Evolutionary conservation across 345 rosid genomes (phyloP).

Genomic region (Barbarea vulgaris): DNA sequence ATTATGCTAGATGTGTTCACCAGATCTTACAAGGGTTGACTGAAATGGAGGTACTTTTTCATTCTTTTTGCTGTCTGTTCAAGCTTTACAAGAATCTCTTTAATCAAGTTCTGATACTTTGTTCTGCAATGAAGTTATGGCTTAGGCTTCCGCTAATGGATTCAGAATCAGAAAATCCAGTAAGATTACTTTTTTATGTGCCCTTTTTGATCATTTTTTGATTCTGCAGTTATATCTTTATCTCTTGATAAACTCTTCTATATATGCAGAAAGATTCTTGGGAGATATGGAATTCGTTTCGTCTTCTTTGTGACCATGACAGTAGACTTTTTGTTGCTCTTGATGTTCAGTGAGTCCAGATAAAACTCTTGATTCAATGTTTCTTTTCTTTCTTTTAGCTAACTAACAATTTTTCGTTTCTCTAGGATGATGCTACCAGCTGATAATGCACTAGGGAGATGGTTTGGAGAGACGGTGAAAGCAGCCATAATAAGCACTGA

Average conservation of each 20-base stretch:
- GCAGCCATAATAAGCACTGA: slow-evolving; percentile 68
- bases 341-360: slow-evolving; percentile 64
- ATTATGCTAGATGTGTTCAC: slow-evolving; percentile 82
- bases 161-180: slow-evolving; percentile 39
- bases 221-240: background rate
- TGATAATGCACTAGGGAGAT: slow-evolving; percentile 60
- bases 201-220: background rate
- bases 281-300: slow-evolving; percentile 88
- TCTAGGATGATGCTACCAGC: slow-evolving; percentile 51
- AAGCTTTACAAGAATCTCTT: background rate
- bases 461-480: slow-evolving; percentile 87
- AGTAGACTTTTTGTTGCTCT: slow-evolving; percentile 69
- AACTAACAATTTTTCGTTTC: background rate
- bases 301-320: slow-evolving; percentile 80
- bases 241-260: background rate
- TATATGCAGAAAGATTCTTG: slow-evolving; percentile 66
- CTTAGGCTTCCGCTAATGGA: slow-evolving; percentile 41
- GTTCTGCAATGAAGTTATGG: slow-evolving; percentile 8
- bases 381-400: background rate
- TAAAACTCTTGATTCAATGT: background rate
- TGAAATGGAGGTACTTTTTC: slow-evolving; percentile 41
- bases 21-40: slow-evolving; percentile 66
- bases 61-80: background rate
- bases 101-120: background rate
- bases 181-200: slow-evolving; percentile 42